Evolutionary conservation across 306 rosid species (phyloP).

Genomic region (Oemleria cerasiformis): DNA sequence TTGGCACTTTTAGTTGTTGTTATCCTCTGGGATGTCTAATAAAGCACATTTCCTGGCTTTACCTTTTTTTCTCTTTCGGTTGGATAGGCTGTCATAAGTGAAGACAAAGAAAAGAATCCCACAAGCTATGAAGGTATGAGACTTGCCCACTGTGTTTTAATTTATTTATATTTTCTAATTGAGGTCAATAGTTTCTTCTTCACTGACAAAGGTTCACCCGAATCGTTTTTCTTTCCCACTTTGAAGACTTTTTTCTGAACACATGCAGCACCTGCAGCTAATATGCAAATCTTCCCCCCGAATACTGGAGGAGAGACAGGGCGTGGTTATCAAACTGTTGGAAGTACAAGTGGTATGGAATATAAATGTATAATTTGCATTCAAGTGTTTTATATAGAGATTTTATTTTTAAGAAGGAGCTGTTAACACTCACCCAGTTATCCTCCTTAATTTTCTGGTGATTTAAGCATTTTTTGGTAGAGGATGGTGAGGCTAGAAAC

Average conservation of each 20-base stretch:
- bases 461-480: background rate
- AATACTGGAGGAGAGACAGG: slow-evolving; percentile 57
- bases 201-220: background rate
- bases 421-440: background rate
- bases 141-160: background rate
- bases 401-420: background rate
- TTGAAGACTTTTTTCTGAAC: slow-evolving; percentile 12
- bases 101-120: slow-evolving; percentile 47
- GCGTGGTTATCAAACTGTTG: slow-evolving; percentile 71
- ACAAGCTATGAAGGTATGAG: slow-evolving; percentile 61
- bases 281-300: slow-evolving; percentile 83
- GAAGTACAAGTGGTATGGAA: slow-evolving; percentile 54
- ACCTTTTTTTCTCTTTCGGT: background rate
- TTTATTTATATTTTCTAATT: background rate
- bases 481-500: background rate
- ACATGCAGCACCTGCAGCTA: slow-evolving; percentile 61
- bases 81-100: slow-evolving; percentile 62
- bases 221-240: background rate
- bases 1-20: background rate
- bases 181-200: background rate
- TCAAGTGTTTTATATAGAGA: background rate
- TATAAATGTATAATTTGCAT: background rate
- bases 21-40: background rate
- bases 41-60: background rate
- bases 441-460: background rate